Evolutionary conservation across 139 green algal genomes (phyloP), one percentile per base, ranked within the genome.

Genomic region (Asterochloris sp.): DNA sequence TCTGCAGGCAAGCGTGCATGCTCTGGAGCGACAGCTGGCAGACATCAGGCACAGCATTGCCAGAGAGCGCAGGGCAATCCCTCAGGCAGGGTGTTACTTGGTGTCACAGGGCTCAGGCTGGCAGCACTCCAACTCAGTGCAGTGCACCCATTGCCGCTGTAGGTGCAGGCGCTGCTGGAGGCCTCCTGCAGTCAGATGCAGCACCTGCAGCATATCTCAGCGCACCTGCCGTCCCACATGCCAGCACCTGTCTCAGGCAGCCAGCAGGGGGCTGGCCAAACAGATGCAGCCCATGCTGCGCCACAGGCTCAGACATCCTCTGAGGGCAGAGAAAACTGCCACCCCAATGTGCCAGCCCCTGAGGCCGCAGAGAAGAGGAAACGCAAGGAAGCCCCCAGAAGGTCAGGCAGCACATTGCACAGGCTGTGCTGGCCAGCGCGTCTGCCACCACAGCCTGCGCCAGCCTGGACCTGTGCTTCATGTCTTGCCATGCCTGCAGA

Each of bases 161-260:
- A 89, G 80, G 88, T 87, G 12, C 76, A 88, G 38, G 89, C 87
- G 1, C 62, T 94, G 13, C 76, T 94, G 21, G 82, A 85, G 14
- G 88, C 90, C 17, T 86, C 82, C 71, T 29, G 75, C 29, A 47
- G 85, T 21, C 89, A 93, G 73, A 82, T 78, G 27, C 74, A 84
- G 62, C 84, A 91, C 63, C 78, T 95, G 38, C 71, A 87, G 67
- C 80, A 86, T 62, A 91, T 95, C 15, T 73, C 69, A 0, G 66
- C 28, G 28, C 87, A 94, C 62, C 83, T 94, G 62, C 91, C 91
- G 0, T 47, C 78, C 9, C 87, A 82, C 66, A 84, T 94, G 60
- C 91, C 91, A 10, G 80, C 74, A 47, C 60, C 38, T 12, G 27
- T 26, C n/a, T 21, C 16, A 62, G 27, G 11, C n/a, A 15, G 63